Conservation (phyloP, 352 stramenopile species). For the Pythium guiyangense region DNA sequence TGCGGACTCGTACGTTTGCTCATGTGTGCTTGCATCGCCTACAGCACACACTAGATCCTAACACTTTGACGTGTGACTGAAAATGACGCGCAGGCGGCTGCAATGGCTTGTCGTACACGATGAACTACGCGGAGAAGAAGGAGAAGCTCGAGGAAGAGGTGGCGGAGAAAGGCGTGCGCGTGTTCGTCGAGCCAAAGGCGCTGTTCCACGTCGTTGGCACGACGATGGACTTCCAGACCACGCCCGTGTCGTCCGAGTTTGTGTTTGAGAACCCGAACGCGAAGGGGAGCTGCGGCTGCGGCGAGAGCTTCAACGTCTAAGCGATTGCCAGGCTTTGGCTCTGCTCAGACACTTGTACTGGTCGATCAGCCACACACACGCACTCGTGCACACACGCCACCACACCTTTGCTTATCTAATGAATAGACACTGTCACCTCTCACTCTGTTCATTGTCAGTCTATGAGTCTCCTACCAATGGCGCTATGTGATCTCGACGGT, state of each 20-base stretch:
- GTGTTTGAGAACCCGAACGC: slow-evolving; percentile 99
- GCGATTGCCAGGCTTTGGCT: no score
- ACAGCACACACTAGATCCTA: neutral
- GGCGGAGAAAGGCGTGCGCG: slow-evolving; percentile 88
- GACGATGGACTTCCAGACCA: slow-evolving; percentile 98
- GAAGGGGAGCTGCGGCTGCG: slow-evolving; percentile 98
- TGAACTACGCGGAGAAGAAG: slow-evolving; percentile 98
- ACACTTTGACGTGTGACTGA: neutral
- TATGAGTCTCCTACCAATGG: no score
- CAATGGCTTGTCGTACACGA: slow-evolving; percentile 98
- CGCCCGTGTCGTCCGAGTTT: slow-evolving; percentile 96
- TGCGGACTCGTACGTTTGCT: slow-evolving; percentile 84
- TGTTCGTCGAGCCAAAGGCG: slow-evolving; percentile 98
- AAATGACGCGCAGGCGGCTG: slow-evolving; percentile 81
- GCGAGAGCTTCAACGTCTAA: slow-evolving; percentile 99
- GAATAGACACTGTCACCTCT: neutral
- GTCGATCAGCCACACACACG: slow-evolving; percentile 1
- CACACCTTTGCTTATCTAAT: slow-evolving; percentile 1
- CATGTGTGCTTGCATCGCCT: neutral
- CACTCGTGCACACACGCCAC: slow-evolving; percentile 4
- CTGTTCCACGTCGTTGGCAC: slow-evolving; percentile 99
- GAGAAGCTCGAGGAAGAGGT: slow-evolving; percentile 94
- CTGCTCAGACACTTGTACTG: neutral
- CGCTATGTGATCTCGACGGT: slow-evolving; percentile 57
- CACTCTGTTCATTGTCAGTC: no score